Evolutionary conservation across 805 yeast genomes (phyloP).

Genomic region (Ogataea haglerorum): DNA sequence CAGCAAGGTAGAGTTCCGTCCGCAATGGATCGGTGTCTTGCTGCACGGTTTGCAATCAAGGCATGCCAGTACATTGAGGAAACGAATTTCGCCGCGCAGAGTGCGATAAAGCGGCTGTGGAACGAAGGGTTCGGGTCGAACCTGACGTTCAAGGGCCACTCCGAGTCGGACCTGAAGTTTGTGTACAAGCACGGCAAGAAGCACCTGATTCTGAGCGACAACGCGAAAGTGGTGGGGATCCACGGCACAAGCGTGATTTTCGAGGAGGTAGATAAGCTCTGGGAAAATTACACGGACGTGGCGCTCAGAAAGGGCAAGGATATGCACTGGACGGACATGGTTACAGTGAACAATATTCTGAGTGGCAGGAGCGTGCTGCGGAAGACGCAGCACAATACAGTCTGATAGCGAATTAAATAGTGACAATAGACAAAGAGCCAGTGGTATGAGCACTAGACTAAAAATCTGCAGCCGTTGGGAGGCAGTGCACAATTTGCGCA

Average conservation of each 20-base stretch:
- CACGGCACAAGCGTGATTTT: conserved; percentile 63
- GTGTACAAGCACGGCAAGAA: conserved; percentile 48
- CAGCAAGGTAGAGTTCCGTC: conserved; percentile 97
- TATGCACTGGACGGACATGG: conserved; percentile 66
- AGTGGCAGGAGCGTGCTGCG: conserved; percentile 65
- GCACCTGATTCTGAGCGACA: conserved; percentile 37
- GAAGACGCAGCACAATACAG: conserved; percentile 14
- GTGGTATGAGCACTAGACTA: not conserved
- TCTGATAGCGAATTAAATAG: not conserved
- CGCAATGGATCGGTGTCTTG: conserved; percentile 88
- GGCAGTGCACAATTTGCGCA: conserved; percentile 6
- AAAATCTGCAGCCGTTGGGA: conserved; percentile 4
- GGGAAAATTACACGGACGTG: conserved; percentile 59
- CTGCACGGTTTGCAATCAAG: conserved; percentile 84
- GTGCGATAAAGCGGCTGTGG: conserved; percentile 10
- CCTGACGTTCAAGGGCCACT: conserved; percentile 19
- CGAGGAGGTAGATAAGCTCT: conserved; percentile 52
- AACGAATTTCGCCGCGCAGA: conserved; percentile 16
- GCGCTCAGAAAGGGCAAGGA: conserved; percentile 61
- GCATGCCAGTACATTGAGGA: conserved; percentile 87
- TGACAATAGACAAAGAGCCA: not conserved
- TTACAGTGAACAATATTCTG: conserved; percentile 59
- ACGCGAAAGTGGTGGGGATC: conserved; percentile 66
- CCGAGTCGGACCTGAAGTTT: conserved; percentile 45
- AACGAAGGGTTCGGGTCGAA: conserved; percentile 27